Conservation (phyloP, 805 yeast genomes). For the Cephaloascus fragrans region DNA sequence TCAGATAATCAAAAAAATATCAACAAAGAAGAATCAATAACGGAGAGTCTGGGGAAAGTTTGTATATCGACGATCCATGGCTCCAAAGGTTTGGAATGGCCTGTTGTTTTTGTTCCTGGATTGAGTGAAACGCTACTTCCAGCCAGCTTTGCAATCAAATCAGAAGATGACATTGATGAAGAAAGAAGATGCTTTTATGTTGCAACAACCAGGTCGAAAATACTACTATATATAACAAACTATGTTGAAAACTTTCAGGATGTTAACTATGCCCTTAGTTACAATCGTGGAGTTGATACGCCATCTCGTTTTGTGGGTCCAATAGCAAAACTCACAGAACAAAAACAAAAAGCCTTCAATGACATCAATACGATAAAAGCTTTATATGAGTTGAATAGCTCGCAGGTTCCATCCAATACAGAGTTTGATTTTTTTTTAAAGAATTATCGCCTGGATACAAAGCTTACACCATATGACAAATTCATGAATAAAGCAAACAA, state of each 20-base stretch:
- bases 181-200: conserved; percentile 84
- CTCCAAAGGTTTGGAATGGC: conserved; percentile 94
- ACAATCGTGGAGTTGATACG: background rate
- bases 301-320: background rate
- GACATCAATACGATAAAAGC: background rate
- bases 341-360: background rate
- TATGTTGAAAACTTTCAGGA: background rate
- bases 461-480: no score
- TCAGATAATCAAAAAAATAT: conserved; percentile 3
- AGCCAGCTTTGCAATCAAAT: conserved; percentile 32
- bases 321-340: background rate
- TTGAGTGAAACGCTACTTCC: conserved; percentile 62
- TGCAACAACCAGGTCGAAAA: conserved; percentile 77
- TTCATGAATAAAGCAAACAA: no score
- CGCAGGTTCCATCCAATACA: no score
- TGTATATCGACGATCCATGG: conserved; percentile 80
- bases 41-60: conserved; percentile 13
- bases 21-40: conserved; percentile 9
- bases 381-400: background rate
- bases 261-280: background rate
- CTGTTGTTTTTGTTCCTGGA: conserved; percentile 77
- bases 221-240: conserved; percentile 36
- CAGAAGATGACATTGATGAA: conserved; percentile 40
- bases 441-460: no score
- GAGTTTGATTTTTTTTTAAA: no score